A percentile compares a stretch with the other conserved stretches of the same genome.
These are phyloP conservation scores for Podaxis pistillaris DNA, from an alignment of 768 basidiomycete species.

Conservation along the genomic window DNA sequence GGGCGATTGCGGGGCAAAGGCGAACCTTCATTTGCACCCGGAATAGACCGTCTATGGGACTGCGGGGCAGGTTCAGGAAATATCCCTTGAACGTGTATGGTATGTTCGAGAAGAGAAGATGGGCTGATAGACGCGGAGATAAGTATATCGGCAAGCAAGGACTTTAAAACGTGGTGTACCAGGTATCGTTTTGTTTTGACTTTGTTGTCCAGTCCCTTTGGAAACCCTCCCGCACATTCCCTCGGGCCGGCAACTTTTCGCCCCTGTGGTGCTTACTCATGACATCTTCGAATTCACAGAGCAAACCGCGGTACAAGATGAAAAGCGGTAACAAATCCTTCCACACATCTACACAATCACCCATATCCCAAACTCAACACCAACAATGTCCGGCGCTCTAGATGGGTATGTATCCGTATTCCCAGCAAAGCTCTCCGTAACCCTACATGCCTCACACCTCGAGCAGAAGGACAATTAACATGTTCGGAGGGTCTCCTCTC, in stretches of 20 bases:
- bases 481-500: slow-evolving; percentile 62
- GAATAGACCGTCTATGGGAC: not conserved
- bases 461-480: slow-evolving; percentile 30
- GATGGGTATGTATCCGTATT: not conserved
- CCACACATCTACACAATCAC: not conserved
- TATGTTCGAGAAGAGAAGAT: not conserved
- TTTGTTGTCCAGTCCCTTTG: no score
- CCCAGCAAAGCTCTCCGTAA: not conserved
- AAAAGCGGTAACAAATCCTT: not conserved
- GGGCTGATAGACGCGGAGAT: not conserved
- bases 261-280: not conserved
- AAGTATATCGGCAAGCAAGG: not conserved
- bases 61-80: not conserved
- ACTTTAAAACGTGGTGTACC: no score
- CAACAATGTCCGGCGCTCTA: not conserved
- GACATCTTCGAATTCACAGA: not conserved
- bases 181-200: not conserved
- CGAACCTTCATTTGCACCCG: not conserved
- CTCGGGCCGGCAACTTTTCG: not conserved
- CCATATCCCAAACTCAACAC: not conserved
- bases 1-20: not conserved
- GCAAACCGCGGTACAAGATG: not conserved
- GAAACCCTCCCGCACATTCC: no score
- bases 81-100: not conserved
- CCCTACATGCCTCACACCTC: not conserved